A percentile compares a stretch with the other conserved stretches of the same genome.
Conservation (phyloP, 208 protist genomes). For the Leishmania guyanensis region DNA sequence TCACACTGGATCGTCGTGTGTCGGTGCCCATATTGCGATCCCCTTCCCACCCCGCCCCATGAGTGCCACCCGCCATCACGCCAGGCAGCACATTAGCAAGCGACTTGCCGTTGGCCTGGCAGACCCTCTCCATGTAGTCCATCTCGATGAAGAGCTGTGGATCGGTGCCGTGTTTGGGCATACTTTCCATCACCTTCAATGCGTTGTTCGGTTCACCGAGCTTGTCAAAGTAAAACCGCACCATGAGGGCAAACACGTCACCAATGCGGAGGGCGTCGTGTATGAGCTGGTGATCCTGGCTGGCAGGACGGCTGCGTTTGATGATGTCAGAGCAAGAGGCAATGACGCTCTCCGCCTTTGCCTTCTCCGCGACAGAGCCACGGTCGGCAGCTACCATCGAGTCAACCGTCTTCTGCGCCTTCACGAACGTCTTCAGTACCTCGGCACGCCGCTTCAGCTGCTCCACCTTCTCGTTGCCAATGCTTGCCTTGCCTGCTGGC, state of each 20-base stretch:
- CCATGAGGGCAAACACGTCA: conserved; percentile 95
- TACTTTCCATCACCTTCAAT: conserved; percentile 90
- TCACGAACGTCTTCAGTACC: conserved; percentile 58
- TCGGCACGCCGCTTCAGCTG: conserved; percentile 53
- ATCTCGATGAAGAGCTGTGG: conserved; percentile 90
- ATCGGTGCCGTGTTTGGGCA: conserved; percentile 88
- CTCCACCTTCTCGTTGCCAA: conserved; percentile 43
- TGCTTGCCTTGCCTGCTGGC: conserved; percentile 25
- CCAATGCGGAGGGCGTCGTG: conserved; percentile 90
- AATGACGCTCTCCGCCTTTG: conserved; percentile 71
- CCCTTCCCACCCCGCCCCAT: conserved; percentile 7
- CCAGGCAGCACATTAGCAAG: conserved; percentile 52
- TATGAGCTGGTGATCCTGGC: conserved; percentile 65
- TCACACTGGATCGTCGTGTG: conserved; percentile 23
- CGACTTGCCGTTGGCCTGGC: conserved; percentile 71
- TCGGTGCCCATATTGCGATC: conserved; percentile 19
- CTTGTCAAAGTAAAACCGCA: conserved; percentile 92
- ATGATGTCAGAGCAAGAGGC: conserved; percentile 87
- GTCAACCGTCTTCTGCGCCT: conserved; percentile 58
- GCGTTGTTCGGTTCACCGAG: conserved; percentile 78
- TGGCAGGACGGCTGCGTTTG: conserved; percentile 73
- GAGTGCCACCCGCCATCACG: not conserved
- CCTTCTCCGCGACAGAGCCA: conserved; percentile 48
- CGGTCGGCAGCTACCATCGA: conserved; percentile 39
- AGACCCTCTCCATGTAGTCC: conserved; percentile 88